phyloP scores from a whole-genome alignment of 768 basidiomycete species.

The Pulveroboletus sp. region DNA sequence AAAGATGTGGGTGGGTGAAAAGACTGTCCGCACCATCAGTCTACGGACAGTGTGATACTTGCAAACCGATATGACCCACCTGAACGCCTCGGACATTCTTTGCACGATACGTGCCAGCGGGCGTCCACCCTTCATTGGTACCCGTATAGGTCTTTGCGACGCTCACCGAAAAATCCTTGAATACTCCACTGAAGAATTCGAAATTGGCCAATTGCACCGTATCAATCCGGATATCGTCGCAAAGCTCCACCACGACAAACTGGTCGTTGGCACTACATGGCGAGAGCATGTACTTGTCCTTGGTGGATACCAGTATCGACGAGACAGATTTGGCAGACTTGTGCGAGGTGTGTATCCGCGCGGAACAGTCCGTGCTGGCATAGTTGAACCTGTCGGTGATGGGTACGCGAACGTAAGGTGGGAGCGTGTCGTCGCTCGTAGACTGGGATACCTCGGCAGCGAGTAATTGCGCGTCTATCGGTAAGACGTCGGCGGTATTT shows the following conservation, averaged over 20 bases:
- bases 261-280: conserved; percentile 67
- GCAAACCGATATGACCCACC: conserved; percentile 42
- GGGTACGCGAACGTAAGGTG: conserved; percentile 70
- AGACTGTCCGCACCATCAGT: conserved; percentile 40
- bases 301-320: conserved; percentile 83
- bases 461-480: conserved; percentile 9
- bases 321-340: conserved; percentile 77
- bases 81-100: conserved; percentile 91
- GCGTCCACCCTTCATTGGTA: conserved; percentile 61
- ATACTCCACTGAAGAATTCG: conserved; percentile 97
- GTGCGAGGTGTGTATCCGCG: conserved; percentile 85
- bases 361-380: conserved; percentile 89
- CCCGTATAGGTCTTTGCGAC: conserved; percentile 79
- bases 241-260: conserved; percentile 93
- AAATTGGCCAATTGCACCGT: conserved; percentile 95
- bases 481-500: conserved; percentile 4
- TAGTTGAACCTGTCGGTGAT: conserved; percentile 92
- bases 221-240: conserved; percentile 96
- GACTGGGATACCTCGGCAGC: conserved; percentile 14
- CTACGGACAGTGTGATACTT: neutral
- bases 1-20: conserved; percentile 75
- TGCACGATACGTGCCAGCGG: conserved; percentile 77
- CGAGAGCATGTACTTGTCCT: conserved; percentile 95
- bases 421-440: conserved; percentile 27
- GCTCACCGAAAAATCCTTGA: conserved; percentile 87